These are phyloP conservation scores for Kodamaea anthophila DNA, from an alignment of 1,139 yeast genomes.

Conservation along the genomic window DNA sequence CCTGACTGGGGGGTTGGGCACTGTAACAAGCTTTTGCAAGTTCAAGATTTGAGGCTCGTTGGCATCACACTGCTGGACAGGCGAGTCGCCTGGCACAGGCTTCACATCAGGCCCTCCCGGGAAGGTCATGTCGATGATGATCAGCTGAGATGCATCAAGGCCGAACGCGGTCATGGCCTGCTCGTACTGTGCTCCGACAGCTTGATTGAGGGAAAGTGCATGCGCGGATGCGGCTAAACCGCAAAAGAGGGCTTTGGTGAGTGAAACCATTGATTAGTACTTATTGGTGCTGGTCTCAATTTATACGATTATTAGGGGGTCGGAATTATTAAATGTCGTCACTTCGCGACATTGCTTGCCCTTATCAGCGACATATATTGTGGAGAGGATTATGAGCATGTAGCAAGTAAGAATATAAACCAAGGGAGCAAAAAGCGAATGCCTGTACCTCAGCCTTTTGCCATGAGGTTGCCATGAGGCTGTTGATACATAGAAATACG, in stretches of 20 bases:
- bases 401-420: too few relatives aligned
- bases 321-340: too few relatives aligned
- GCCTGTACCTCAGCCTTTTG: too few relatives aligned
- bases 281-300: slow-evolving; percentile 2
- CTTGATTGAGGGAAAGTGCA: slow-evolving; percentile 16
- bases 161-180: slow-evolving; percentile 17
- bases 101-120: slow-evolving; percentile 33
- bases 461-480: too few relatives aligned
- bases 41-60: slow-evolving; percentile 55
- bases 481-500: too few relatives aligned
- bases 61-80: slow-evolving; percentile 70
- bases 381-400: too few relatives aligned
- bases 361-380: too few relatives aligned
- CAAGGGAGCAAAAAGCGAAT: too few relatives aligned
- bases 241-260: slow-evolving; percentile 17
- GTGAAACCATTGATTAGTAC: slow-evolving; percentile 28
- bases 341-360: too few relatives aligned
- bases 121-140: slow-evolving; percentile 4
- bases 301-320: slow-evolving; percentile 3
- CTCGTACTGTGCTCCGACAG: slow-evolving; percentile 8
- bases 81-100: slow-evolving; percentile 90
- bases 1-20: slow-evolving; percentile 84
- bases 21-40: slow-evolving; percentile 52
- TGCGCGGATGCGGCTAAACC: slow-evolving; percentile 15
- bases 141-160: slow-evolving; percentile 4